These are phyloP conservation scores for Centella asiatica DNA, from an alignment of 129 eudicot genomes.

Conservation along the genomic window DNA sequence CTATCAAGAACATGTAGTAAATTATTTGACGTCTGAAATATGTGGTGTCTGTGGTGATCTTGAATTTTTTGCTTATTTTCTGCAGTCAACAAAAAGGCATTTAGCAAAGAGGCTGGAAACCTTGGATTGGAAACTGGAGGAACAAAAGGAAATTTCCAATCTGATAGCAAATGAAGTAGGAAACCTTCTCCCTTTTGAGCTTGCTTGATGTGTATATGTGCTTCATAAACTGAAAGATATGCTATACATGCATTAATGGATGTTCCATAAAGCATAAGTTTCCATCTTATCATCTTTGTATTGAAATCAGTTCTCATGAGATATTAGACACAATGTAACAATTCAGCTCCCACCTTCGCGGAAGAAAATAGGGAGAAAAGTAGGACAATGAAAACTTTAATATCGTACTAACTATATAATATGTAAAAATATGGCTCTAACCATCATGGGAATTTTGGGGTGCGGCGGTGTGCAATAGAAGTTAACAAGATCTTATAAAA, in stretches of 20 bases:
- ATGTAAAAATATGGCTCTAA: not conserved
- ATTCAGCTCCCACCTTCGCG: not conserved
- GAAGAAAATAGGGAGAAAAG: not conserved
- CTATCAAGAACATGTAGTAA: not conserved
- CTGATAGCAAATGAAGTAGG: conserved; percentile 66
- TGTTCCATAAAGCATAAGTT: not conserved
- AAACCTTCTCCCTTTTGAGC: not conserved
- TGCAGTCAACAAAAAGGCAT: conserved; percentile 75
- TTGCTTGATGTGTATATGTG: not conserved
- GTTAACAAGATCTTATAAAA: not conserved
- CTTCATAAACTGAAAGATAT: not conserved
- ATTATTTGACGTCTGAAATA: not conserved
- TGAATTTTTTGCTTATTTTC: conserved; percentile 6
- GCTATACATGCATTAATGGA: not conserved
- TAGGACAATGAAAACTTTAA: not conserved
- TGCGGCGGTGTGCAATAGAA: not conserved
- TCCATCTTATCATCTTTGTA: not conserved
- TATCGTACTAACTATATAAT: not conserved
- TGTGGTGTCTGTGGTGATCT: conserved; percentile 8
- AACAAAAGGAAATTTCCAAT: conserved; percentile 63
- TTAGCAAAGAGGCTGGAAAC: conserved; percentile 70
- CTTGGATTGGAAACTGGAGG: conserved; percentile 89
- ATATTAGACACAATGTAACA: not conserved
- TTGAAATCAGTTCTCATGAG: not conserved
- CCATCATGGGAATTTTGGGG: not conserved